Evolutionary conservation across 768 basidiomycete genomes (phyloP), one percentile per base, ranked within the genome.

Genomic region (Pluteus cervinus): DNA sequence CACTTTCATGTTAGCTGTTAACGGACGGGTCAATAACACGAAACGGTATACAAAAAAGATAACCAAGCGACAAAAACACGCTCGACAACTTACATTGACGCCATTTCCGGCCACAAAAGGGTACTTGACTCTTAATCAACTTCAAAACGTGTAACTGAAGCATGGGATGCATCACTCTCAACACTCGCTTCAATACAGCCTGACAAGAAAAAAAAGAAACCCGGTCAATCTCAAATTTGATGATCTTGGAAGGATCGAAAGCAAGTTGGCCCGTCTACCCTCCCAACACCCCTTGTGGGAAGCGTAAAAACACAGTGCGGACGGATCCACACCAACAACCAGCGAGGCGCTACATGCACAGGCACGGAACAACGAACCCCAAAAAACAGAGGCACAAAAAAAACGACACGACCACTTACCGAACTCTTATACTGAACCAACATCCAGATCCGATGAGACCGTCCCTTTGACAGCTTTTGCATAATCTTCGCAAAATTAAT

Each of bases 401-500:
- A n/a, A n/a, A n/a, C n/a, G n/a, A 21, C 25, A 39, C 9, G 7
- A 17, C 15, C 11, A 59, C 83, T 53, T 47, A 96, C 93, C 23
- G 93, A 94, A 55, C 90, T 93, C 69, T 98, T 99, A 68, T 98
- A 97, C 52, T 96, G 92, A 6, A 93, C 89, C 35, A 99, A 71
- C 77, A 98, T 86, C 69, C 86, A 83, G 41, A 98, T 96, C 16
- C 96, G 75, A 58, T 97, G 91, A 2, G 88, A 88, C 24, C 92
- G 80, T 47, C 86, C 83, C 60, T 99, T 99, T 2, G 92, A 92
- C 44, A 99, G 58, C 60, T 98, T 97, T 57, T 99, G 94, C 80
- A 99, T 85, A 45, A 99, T 86, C 58, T 91, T 93, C 7, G 93
- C 86, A 56, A 97, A 96, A 57, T 97, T 99, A 62, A 98, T 94